These are phyloP conservation scores for Lanmaoa pseudosensibilis DNA, from an alignment of 768 basidiomycete species.

Conservation along the genomic window DNA sequence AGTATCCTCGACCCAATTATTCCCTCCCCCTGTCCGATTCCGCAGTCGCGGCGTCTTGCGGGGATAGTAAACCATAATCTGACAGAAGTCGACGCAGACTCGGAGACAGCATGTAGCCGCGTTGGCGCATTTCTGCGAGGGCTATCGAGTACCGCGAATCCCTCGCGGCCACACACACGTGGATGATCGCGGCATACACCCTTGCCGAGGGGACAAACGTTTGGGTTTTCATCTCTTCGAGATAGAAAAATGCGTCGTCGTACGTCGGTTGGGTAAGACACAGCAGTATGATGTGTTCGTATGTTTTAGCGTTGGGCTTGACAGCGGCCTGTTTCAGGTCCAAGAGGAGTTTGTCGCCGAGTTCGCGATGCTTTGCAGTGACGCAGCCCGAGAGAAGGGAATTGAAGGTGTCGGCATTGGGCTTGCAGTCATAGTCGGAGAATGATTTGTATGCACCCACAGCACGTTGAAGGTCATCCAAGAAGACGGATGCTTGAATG, in stretches of 20 bases:
- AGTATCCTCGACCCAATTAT: background rate
- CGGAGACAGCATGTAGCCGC: constrained; percentile 46
- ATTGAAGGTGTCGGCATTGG: constrained; percentile 69
- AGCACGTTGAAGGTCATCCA: constrained; percentile 73
- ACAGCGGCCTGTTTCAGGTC: constrained; percentile 64
- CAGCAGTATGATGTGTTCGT: constrained; percentile 64
- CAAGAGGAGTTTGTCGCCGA: constrained; percentile 65
- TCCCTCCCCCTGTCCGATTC: background rate
- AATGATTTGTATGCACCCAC: constrained; percentile 73
- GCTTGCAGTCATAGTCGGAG: constrained; percentile 51
- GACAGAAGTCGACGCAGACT: constrained; percentile 36
- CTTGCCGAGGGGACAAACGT: constrained; percentile 50
- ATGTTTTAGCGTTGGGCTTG: constrained; percentile 58
- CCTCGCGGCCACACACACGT: constrained; percentile 51
- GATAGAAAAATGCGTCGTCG: constrained; percentile 85
- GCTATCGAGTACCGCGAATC: constrained; percentile 68
- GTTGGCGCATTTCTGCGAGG: constrained; percentile 67
- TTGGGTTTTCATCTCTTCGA: constrained; percentile 82
- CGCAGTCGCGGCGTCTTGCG: background rate
- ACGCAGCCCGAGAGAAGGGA: constrained; percentile 66
- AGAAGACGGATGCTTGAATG: constrained; percentile 57
- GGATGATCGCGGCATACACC: constrained; percentile 61
- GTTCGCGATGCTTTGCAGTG: constrained; percentile 53
- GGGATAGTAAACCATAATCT: constrained; percentile 6
- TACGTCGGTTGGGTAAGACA: constrained; percentile 71